Conservation (phyloP, 106 monocot species). For the Platanthera guangdongensis region DNA sequence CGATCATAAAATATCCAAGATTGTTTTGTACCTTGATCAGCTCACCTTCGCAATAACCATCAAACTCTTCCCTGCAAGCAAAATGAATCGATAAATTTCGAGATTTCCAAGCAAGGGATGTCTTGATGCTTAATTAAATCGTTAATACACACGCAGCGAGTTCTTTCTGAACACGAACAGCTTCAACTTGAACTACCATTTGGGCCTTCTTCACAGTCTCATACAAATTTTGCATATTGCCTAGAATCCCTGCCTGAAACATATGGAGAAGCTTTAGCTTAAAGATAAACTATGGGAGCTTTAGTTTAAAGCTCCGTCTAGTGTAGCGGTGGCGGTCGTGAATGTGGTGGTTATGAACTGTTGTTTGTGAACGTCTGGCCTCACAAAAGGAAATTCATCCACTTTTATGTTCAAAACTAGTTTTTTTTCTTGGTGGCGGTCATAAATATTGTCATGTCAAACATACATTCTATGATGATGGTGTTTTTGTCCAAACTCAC, state of each 20-base stretch:
- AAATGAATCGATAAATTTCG: neutral
- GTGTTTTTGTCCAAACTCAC: too few species aligned
- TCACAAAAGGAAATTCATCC: too few species aligned
- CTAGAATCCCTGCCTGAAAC: constrained; percentile 66
- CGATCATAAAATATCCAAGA: neutral
- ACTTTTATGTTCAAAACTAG: too few species aligned
- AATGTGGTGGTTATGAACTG: too few species aligned
- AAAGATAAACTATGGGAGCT: neutral
- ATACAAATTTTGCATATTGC: constrained; percentile 98
- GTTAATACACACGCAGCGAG: constrained; percentile 73
- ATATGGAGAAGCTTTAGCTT: neutral
- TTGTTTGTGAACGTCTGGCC: too few species aligned
- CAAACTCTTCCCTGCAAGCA: constrained; percentile 81
- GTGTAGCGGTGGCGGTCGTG: too few species aligned
- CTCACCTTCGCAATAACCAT: constrained; percentile 98
- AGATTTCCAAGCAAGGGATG: neutral
- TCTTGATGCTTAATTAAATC: neutral
- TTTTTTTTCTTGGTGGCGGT: too few species aligned
- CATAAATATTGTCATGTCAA: too few species aligned
- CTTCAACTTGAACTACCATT: constrained; percentile 98
- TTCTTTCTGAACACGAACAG: constrained; percentile 94
- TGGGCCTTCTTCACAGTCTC: constrained; percentile 99
- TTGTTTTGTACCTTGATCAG: constrained; percentile 76
- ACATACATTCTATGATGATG: too few species aligned
- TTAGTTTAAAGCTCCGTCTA: neutral